Conservation (phyloP, 1,139 yeast species). For the Suhomyces kunorum region DNA sequence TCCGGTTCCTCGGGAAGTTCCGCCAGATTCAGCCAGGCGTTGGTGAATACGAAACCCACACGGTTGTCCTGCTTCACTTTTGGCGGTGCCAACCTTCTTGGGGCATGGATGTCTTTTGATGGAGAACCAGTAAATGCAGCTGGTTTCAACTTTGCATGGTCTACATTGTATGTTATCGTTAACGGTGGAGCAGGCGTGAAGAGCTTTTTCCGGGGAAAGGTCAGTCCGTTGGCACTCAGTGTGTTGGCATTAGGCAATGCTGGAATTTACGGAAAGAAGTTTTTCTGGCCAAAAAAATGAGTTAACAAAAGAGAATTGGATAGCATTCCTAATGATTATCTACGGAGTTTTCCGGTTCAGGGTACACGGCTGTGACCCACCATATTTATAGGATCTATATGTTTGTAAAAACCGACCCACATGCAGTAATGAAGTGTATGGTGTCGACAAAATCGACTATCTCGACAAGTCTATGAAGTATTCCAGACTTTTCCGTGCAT, state of each 20-base stretch:
- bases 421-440: too few relatives aligned
- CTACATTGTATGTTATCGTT: constrained; percentile 70
- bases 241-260: constrained; percentile 64
- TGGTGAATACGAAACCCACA: constrained; percentile 39
- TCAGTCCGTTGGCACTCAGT: constrained; percentile 64
- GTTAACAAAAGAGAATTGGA: too few relatives aligned
- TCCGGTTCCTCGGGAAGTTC: constrained; percentile 34
- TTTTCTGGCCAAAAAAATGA: constrained; percentile 54
- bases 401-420: background rate
- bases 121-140: constrained; percentile 83
- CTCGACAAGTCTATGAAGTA: too few relatives aligned
- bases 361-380: too few relatives aligned
- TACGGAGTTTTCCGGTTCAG: too few relatives aligned
- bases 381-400: background rate
- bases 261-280: constrained; percentile 67
- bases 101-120: constrained; percentile 80
- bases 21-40: constrained; percentile 27
- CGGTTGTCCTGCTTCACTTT: constrained; percentile 36
- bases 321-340: too few relatives aligned
- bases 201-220: constrained; percentile 35
- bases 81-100: constrained; percentile 71
- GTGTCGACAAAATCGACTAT: too few relatives aligned
- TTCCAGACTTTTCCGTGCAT: too few relatives aligned
- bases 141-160: constrained; percentile 90
- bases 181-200: constrained; percentile 65